Conservation (phyloP, 805 yeast species). For the Ogataea salicorniae region DNA sequence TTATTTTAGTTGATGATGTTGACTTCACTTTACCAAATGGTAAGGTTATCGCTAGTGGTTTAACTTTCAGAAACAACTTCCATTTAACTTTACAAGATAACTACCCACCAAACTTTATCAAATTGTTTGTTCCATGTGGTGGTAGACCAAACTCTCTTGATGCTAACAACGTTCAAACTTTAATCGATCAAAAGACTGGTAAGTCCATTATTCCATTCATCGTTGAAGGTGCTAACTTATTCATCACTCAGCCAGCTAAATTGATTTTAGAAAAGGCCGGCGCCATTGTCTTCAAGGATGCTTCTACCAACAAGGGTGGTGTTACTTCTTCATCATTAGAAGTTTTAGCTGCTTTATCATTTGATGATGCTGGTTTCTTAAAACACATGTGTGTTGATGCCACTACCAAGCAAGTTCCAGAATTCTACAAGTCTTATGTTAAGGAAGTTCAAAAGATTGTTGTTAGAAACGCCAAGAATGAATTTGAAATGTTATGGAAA, state of each 20-base stretch:
- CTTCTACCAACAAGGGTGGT: conserved; percentile 97
- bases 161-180: conserved; percentile 67
- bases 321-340: conserved; percentile 95
- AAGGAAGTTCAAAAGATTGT: conserved; percentile 73
- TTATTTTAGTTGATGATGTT: conserved; percentile 79
- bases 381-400: conserved; percentile 70
- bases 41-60: conserved; percentile 69
- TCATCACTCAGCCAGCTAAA: conserved; percentile 92
- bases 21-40: conserved; percentile 80
- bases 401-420: conserved; percentile 50
- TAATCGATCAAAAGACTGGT: conserved; percentile 73
- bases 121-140: conserved; percentile 96
- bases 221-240: conserved; percentile 96
- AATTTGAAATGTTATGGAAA: conserved; percentile 84
- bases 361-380: conserved; percentile 79
- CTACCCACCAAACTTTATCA: conserved; percentile 53
- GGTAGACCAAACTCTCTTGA: conserved; percentile 97
- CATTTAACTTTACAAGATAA: conserved; percentile 68
- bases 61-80: conserved; percentile 84
- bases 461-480: conserved; percentile 72
- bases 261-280: conserved; percentile 83
- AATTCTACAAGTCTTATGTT: conserved; percentile 79
- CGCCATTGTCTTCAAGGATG: conserved; percentile 84
- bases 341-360: conserved; percentile 88
- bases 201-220: conserved; percentile 75